Percentiles rank a stretch among this genome's conserved stretches.
Conservation (phyloP, 805 yeast genomes). For the Starmerella potacharoeniae region DNA sequence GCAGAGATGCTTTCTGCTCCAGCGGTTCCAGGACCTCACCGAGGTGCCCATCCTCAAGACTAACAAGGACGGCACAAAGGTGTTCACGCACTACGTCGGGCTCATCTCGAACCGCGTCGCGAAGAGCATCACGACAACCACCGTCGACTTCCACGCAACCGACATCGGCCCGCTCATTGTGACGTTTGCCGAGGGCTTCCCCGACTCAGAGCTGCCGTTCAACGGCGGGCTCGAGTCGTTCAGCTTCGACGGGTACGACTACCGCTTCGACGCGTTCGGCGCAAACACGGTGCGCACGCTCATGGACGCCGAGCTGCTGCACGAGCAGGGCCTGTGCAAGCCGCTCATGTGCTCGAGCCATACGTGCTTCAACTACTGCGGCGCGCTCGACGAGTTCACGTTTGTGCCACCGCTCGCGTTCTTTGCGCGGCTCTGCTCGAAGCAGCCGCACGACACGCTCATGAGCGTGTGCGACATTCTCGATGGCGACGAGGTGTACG, state of each 20-base stretch:
- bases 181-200: slow-evolving; percentile 13
- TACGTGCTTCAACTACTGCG: slow-evolving; percentile 14
- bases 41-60: neutral
- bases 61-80: neutral
- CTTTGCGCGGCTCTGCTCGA: slow-evolving; percentile 11
- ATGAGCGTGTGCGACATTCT: neutral
- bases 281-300: slow-evolving; percentile 13
- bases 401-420: slow-evolving; percentile 13
- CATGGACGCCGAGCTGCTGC: slow-evolving; percentile 12
- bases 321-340: slow-evolving; percentile 9
- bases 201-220: slow-evolving; percentile 15
- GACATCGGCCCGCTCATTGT: slow-evolving; percentile 12
- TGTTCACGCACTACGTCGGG: neutral
- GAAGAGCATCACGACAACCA: neutral
- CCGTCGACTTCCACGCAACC: neutral
- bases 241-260: slow-evolving; percentile 12
- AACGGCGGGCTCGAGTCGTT: slow-evolving; percentile 17
- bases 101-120: neutral
- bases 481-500: neutral
- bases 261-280: slow-evolving; percentile 16
- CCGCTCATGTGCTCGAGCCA: slow-evolving; percentile 12
- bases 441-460: neutral
- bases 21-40: neutral
- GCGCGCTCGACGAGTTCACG: slow-evolving; percentile 17
- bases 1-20: neutral